Evolutionary conservation across 768 basidiomycete species (phyloP), one percentile per base, ranked within the genome.

Genomic region (Suillus paluster): DNA sequence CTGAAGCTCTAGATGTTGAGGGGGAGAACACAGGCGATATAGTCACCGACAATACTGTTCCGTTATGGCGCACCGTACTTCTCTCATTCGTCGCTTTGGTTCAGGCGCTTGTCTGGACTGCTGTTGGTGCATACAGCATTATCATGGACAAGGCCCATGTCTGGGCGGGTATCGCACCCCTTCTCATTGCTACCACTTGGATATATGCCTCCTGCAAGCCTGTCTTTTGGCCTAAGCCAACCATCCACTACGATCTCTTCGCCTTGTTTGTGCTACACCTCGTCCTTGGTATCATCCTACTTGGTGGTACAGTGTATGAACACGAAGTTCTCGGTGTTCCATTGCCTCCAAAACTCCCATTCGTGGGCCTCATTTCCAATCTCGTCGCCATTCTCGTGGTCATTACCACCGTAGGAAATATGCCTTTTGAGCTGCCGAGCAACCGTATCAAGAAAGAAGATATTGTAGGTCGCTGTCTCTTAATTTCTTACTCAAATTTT

Each of bases 341-440:
- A 0, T 69, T 83, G 17, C 84, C 83, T 2, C 64, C 77, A 0
- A 61, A 38, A 38, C 19, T 70, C 25, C 57, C 66, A 3, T 39
- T 81, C 6, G 46, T 63, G 0, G 73, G 56, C 1, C 58, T 77
- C 19, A 67, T 73, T 39, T 67, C 72, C 57, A 86, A 91, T 70
- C 53, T 90, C 38, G 61, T 76, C 11, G 80, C 77, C 0, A 63
- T 86, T 34, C 27, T 79, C 12, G 64, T 74, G 1, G 72, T 88
- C 27, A 59, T 91, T 14, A 63, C 68, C 0, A 72, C 87, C 7
- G 75, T 88, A 14, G 67, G 88, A 25, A 75, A 75, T 1, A 92
- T 91, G 85, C 92, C 91, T 0, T 66, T 94, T 58, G 84, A 73
- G 1, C 70, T 89, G n/a, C 90, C 92, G 5, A 86, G 85, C 66